These are phyloP conservation scores for Colletotrichum orbiculare DNA, from an alignment of 2,329 filamentous ascomycete genomes.

Conservation along the genomic window DNA sequence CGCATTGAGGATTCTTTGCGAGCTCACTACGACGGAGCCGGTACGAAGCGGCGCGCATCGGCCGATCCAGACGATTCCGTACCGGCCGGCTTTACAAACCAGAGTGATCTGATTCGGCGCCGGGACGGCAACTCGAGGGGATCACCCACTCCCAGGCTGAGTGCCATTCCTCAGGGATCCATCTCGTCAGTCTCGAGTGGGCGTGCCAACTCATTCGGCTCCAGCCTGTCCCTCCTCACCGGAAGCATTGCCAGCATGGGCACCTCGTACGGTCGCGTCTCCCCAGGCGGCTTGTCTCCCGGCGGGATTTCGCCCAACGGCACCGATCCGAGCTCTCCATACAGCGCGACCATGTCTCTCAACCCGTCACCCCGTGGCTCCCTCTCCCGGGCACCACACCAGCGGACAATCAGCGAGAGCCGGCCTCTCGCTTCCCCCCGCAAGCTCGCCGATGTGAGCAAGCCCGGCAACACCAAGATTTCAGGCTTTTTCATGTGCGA, in stretches of 20 bases:
- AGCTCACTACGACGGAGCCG: conserved; percentile 53
- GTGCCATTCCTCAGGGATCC: conserved; percentile 57
- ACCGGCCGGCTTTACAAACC: conserved; percentile 41
- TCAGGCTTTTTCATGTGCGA: conserved; percentile 78
- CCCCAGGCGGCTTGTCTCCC: conserved; percentile 56
- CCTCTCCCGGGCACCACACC: conserved; percentile 56
- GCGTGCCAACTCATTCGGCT: conserved; percentile 61
- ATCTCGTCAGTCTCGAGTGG: conserved; percentile 57
- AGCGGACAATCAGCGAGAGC: conserved; percentile 57
- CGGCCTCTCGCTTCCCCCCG: conserved; percentile 59
- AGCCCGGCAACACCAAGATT: conserved; percentile 59
- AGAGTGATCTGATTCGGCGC: conserved; percentile 59
- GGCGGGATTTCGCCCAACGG: conserved; percentile 63
- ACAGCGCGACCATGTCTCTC: conserved; percentile 59
- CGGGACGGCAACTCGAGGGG: conserved; percentile 61
- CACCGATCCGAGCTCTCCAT: conserved; percentile 57
- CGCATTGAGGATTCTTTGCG: conserved; percentile 58
- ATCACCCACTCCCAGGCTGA: conserved; percentile 63
- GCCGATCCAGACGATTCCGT: conserved; percentile 61
- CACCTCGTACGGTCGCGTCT: conserved; percentile 57
- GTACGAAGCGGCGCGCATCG: conserved; percentile 67
- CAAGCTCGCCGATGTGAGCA: conserved; percentile 62
- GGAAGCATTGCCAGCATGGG: conserved; percentile 54
- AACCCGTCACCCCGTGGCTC: conserved; percentile 62
- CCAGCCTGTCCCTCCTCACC: conserved; percentile 55